These are phyloP conservation scores for Hanseniaspora lindneri DNA, from an alignment of 805 yeast genomes.

Conservation along the genomic window DNA sequence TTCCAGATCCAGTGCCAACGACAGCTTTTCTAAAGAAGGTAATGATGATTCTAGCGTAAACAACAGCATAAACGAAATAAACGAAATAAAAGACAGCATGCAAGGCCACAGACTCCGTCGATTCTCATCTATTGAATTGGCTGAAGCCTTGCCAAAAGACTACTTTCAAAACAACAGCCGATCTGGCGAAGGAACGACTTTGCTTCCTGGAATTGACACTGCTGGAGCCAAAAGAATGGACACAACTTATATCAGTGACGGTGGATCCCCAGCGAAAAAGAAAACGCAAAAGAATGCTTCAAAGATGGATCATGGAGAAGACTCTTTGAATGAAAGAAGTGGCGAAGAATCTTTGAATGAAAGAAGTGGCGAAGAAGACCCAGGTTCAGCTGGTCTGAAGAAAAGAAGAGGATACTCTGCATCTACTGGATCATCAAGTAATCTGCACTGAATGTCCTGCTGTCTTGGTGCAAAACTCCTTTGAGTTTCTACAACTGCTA, in stretches of 20 bases:
- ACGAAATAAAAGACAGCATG: neutral
- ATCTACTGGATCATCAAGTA: no score
- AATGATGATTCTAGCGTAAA: neutral
- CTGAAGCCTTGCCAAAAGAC: constrained; percentile 9
- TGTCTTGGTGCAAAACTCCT: no score
- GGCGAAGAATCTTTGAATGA: no score
- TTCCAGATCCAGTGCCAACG: no score
- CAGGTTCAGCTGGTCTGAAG: no score
- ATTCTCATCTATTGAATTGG: constrained; percentile 10
- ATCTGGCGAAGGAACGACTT: neutral
- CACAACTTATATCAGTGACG: neutral
- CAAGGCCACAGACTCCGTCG: neutral
- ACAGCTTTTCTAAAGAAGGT: neutral
- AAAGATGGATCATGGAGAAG: neutral
- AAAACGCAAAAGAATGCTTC: neutral
- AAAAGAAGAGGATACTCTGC: no score
- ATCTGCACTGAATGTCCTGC: no score
- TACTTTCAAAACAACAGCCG: constrained; percentile 10
- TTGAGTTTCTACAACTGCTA: no score
- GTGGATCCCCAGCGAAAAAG: no score
- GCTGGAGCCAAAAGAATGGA: neutral
- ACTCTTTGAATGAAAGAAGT: no score
- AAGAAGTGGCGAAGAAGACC: no score
- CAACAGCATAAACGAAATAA: neutral
- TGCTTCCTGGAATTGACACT: neutral